Evolutionary conservation across 441 rosid genomes (phyloP).

Genomic region (Theobroma grandiflorum): DNA sequence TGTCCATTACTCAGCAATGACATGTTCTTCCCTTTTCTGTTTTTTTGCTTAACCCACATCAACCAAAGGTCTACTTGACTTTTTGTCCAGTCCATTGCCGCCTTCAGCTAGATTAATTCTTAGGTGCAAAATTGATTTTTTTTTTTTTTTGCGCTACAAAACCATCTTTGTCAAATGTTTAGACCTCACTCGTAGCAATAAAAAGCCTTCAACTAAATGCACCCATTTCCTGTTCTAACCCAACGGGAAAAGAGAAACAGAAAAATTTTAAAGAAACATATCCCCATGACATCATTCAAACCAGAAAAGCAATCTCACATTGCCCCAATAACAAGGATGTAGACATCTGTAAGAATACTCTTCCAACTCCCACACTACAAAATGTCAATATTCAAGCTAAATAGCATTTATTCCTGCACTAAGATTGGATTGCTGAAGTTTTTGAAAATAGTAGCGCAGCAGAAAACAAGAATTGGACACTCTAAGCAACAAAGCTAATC

Average conservation of each 20-base stretch:
- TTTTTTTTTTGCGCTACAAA: not conserved
- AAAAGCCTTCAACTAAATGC: not conserved
- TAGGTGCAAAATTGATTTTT: not conserved
- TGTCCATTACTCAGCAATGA: not conserved
- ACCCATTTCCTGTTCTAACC: not conserved
- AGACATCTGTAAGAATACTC: not conserved
- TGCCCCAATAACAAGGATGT: conserved; percentile 11
- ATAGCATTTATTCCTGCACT: conserved; percentile 5
- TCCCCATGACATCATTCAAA: not conserved
- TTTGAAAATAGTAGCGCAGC: conserved; percentile 3
- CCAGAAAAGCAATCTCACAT: conserved; percentile 14
- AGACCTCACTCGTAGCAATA: not conserved
- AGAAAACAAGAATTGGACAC: not conserved
- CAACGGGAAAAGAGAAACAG: not conserved
- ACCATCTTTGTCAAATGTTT: conserved; percentile 1
- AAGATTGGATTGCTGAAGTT: conserved; percentile 4
- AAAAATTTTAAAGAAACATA: conserved; percentile 11
- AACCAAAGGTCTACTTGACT: conserved; percentile 8
- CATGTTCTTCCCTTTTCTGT: not conserved
- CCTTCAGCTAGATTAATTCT: not conserved
- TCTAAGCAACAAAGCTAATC: not conserved
- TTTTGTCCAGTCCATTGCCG: not conserved
- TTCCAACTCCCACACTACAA: conserved; percentile 12
- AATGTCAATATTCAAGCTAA: not conserved
- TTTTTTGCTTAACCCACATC: not conserved